Evolutionary conservation across 1,284 basidiomycete species (phyloP), one percentile per base, ranked within the genome.

Genomic region (Crucibulum parvulum): DNA sequence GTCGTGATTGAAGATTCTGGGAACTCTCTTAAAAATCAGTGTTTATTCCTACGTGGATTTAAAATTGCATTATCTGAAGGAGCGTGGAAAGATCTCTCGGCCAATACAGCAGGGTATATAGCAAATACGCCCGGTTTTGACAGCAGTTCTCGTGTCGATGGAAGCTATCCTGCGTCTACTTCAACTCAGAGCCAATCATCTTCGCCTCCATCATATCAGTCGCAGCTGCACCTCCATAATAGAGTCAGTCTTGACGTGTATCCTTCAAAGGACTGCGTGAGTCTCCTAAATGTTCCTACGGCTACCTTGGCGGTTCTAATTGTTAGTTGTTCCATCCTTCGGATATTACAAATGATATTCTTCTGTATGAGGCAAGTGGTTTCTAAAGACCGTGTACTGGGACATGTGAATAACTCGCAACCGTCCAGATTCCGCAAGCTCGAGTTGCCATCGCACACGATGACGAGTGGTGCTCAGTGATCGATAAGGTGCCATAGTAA

Each of bases 11-110:
- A n/a, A n/a, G n/a, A n/a, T n/a, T n/a, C n/a, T n/a, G n/a, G n/a
- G n/a, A n/a, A n/a, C n/a, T n/a, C n/a, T n/a, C n/a, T n/a, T n/a
- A 53, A 35, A 13, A 69, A 62, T 16, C 69, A 69, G 56, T 66
- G 61, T 37, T 36, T 61, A 4, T 69, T 70, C 47, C 37, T 71
- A 46, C 66, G 66, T 41, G 67, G 68, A 46, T 69, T 61, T 52
- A 63, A 56, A 34, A 66, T 71, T 35, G 62, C 60, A 51, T 54
- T 66, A 43, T 60, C 24, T 18, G 39, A 56, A 36, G 39, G 46
- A 35, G 8, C 38, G 11, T 58, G 60, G 60, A 31, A 15, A 11
- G 31, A 31, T 16, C 11, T 48, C 4, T 48, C 31, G 11, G 10
- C 15, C 10, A 15, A 11, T 11, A 13, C 47, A n/a, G 47, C 47